Conservation (phyloP, 345 rosid genomes). For the Murraya paniculata region DNA sequence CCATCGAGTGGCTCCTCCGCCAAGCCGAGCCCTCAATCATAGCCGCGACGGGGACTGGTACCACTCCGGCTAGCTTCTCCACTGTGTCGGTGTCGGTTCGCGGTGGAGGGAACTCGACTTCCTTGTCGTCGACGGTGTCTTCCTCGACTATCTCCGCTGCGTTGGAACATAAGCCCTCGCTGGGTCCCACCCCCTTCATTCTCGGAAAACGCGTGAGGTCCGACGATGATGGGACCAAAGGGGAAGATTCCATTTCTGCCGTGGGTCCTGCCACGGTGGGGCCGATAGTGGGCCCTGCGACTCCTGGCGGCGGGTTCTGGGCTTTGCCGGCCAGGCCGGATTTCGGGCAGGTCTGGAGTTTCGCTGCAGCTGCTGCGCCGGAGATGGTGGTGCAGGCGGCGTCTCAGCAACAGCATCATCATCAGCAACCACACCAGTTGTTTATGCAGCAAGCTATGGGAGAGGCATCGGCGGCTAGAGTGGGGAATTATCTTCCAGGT, state of each 20-base stretch:
- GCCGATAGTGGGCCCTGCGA: constrained; percentile 39
- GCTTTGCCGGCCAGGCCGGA: constrained; percentile 77
- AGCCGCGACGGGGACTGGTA: constrained; percentile 96
- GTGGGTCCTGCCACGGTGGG: constrained; percentile 34
- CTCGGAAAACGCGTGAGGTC: constrained; percentile 81
- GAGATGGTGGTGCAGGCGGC: constrained; percentile 66
- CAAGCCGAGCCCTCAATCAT: constrained; percentile 98
- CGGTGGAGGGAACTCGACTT: constrained; percentile 45
- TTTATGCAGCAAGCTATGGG: constrained; percentile 72
- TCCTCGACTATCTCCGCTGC: constrained; percentile 25
- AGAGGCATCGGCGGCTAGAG: constrained; percentile 91
- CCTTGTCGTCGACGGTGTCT: constrained; percentile 33
- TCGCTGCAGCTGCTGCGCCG: constrained; percentile 47
- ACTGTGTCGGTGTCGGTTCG: constrained; percentile 70
- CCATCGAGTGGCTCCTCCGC: constrained; percentile 99
- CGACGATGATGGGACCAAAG: constrained; percentile 49
- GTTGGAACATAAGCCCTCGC: constrained; percentile 71
- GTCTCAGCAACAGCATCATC: constrained; percentile 19
- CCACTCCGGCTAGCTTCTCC: constrained; percentile 94
- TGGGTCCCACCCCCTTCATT: constrained; percentile 73
- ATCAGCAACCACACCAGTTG: constrained; percentile 41
- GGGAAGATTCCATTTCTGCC: constrained; percentile 32
- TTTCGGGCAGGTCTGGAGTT: constrained; percentile 79
- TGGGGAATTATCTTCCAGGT: constrained; percentile 79
- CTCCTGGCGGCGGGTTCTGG: constrained; percentile 76